Evolutionary conservation across 805 yeast genomes (phyloP), one percentile per base, ranked within the genome.

Genomic region (Candida morakotiae): DNA sequence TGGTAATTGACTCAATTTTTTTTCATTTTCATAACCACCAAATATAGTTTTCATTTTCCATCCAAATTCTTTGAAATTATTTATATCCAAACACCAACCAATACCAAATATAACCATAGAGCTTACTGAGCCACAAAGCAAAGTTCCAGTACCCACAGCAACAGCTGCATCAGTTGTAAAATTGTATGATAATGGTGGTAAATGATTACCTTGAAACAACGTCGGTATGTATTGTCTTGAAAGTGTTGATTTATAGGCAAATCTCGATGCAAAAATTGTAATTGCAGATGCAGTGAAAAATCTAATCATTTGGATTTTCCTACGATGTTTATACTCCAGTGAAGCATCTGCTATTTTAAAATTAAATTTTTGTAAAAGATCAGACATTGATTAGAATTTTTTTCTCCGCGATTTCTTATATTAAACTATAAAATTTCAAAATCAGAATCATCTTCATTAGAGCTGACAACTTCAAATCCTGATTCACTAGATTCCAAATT

Each of bases 161-260:
- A 80, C 78, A 23, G 87, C 76, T 2, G 96, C 96, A 56, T 88
- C 96, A 38, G 78, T 75, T 43, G 85, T 79, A 54, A 85, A 80
- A 21, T 84, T 81, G 52, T 81, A 83, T 28, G 68, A 52, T n/a
- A 79, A 69, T 4, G 96, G 96, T 2, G 94, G 94, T 40, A 77
- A 73, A 51, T 87, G 91, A 59, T 88, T 88, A 9, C 89, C 87
- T 49, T 86, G 88, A 60, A 85, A 89, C 49, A 80, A 69, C 29
- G 72, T 73, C 6, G 96, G 96, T 5, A 78, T 64, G 59, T 77
- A 87, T 58, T 83, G 80, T 48, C 96, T 71, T 17, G 81, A 64
- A 26, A 78, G 66, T 3, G 91, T 81, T 14, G 93, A 83, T 51
- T 84, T 73, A 56, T 80, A 80, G 13, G 94, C 89, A 32, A 83